Evolutionary conservation across 345 rosid species (phyloP).

Genomic region (Draba incana): DNA sequence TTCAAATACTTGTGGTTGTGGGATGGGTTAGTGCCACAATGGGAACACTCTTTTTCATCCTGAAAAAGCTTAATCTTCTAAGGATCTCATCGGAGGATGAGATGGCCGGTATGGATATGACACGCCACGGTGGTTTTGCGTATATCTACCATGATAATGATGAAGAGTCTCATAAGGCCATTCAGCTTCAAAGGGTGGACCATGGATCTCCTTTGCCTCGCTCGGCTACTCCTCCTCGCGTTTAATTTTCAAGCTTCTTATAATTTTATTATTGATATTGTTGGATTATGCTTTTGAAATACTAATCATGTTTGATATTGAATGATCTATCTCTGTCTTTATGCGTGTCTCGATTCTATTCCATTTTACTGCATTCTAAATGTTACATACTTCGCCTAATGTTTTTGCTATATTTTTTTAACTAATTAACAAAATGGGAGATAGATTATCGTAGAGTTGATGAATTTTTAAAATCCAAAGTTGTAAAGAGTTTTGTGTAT

Average conservation of each 20-base stretch:
- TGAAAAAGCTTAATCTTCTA: constrained; percentile 57
- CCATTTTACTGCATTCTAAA: background rate
- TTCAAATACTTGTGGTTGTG: constrained; percentile 59
- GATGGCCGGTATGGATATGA: constrained; percentile 80
- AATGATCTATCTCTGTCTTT: background rate
- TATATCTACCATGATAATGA: constrained; percentile 72
- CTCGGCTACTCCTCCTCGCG: background rate
- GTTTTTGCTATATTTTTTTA: too few relatives aligned
- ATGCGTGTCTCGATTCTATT: background rate
- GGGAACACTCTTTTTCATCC: constrained; percentile 66
- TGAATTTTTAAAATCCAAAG: too few relatives aligned
- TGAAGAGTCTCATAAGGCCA: constrained; percentile 38
- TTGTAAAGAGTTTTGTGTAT: too few relatives aligned
- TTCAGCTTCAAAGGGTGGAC: constrained; percentile 49
- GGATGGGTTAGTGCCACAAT: constrained; percentile 84
- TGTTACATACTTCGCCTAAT: background rate
- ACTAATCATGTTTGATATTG: constrained; percentile 12
- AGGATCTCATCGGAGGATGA: constrained; percentile 78
- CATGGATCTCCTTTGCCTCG: constrained; percentile 9
- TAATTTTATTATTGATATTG: background rate
- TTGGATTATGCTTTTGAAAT: constrained; percentile 18
- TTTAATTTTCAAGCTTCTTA: constrained; percentile 6
- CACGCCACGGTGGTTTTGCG: constrained; percentile 87
- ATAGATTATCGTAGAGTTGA: too few relatives aligned
- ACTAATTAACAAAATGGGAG: too few relatives aligned